Evolutionary conservation across 257 asterid genomes (phyloP).

Genomic region (Primulina eburnea): DNA sequence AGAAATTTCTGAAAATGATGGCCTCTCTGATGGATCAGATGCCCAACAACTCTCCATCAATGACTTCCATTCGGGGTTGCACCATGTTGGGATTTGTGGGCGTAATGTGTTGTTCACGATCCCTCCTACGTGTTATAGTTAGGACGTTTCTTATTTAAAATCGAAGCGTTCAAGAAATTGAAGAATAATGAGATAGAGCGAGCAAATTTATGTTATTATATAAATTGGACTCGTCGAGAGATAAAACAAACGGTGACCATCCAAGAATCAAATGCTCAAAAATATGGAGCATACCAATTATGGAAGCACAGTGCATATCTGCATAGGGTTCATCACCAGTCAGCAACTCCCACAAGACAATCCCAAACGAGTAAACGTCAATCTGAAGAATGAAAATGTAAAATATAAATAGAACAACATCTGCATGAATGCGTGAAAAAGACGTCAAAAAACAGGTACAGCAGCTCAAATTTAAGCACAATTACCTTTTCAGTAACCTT

Average conservation of each 20-base stretch:
- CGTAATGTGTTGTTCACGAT: conserved; percentile 87
- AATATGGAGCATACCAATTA: conserved; percentile 62
- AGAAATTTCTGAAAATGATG: background rate
- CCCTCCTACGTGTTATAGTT: conserved; percentile 53
- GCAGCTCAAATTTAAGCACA: background rate
- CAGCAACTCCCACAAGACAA: conserved; percentile 98
- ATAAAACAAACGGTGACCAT: background rate
- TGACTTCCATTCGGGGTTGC: conserved; percentile 97
- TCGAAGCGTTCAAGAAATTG: background rate
- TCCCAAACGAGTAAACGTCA: conserved; percentile 92
- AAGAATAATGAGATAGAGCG: background rate
- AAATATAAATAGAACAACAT: too few relatives aligned
- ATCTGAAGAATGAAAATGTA: conserved; percentile 41
- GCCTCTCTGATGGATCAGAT: background rate
- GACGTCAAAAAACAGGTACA: background rate
- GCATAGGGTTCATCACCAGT: conserved; percentile 98
- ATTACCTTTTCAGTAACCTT: conserved; percentile 94
- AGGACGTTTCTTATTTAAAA: background rate
- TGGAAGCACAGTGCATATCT: conserved; percentile 93
- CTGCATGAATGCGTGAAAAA: background rate
- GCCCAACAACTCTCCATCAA: conserved; percentile 73
- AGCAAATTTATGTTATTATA: too few relatives aligned
- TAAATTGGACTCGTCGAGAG: background rate
- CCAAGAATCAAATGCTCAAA: conserved; percentile 3
- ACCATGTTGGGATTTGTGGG: conserved; percentile 92